Conservation (phyloP, 768 basidiomycete genomes). For the Tylopilus vinaceipallidus region DNA sequence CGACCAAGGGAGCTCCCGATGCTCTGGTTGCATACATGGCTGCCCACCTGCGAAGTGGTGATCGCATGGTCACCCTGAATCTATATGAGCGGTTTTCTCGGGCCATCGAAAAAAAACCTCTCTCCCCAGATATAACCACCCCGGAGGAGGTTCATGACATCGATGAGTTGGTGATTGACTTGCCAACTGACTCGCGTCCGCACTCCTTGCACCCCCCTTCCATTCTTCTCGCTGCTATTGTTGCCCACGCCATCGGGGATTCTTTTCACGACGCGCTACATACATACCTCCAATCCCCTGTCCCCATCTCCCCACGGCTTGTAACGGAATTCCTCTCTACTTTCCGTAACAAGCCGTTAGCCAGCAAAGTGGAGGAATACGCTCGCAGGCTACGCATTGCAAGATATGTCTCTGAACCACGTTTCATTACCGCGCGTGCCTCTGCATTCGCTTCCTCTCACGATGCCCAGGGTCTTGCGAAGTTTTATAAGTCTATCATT, state of each 20-base stretch:
- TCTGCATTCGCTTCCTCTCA: constrained; percentile 40
- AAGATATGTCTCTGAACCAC: constrained; percentile 48
- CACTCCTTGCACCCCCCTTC: constrained; percentile 23
- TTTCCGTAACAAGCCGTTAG: constrained; percentile 38
- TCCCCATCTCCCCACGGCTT: constrained; percentile 35
- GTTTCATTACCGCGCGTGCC: constrained; percentile 49
- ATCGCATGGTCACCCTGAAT: constrained; percentile 42
- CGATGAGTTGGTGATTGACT: constrained; percentile 26
- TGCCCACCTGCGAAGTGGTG: constrained; percentile 38
- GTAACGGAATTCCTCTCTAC: constrained; percentile 40
- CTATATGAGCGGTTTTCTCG: constrained; percentile 43
- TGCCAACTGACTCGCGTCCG: constrained; percentile 15
- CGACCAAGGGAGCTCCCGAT: constrained; percentile 42
- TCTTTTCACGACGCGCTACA: constrained; percentile 57
- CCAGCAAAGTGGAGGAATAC: constrained; percentile 43
- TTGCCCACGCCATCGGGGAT: constrained; percentile 58
- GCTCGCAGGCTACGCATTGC: constrained; percentile 49
- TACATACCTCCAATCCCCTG: constrained; percentile 37
- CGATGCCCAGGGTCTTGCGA: constrained; percentile 36
- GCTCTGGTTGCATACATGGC: constrained; percentile 53
- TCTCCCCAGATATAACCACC: constrained; percentile 13
- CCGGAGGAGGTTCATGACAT: constrained; percentile 19
- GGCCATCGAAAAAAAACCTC: constrained; percentile 17
- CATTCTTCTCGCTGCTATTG: constrained; percentile 52
- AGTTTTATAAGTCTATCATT: constrained; percentile 50